phyloP scores from a whole-genome alignment of 805 yeast species.

The Nakazawaea ambrosiae region DNA sequence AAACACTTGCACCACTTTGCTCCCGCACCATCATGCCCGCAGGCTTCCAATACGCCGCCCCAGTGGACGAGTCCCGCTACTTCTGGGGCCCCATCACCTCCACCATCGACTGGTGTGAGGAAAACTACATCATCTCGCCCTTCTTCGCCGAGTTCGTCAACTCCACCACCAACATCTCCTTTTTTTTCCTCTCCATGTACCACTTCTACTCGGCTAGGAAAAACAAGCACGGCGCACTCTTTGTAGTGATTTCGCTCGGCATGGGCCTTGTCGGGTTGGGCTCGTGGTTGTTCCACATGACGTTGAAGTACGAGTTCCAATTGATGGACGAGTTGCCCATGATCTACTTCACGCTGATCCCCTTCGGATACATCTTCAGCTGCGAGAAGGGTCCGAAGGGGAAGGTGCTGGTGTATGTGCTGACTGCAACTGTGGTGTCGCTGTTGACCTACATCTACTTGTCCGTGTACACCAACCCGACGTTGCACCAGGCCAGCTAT shows the following conservation, averaged over 20 bases:
- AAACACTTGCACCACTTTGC: too few relatives aligned
- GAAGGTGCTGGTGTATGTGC: conserved; percentile 12
- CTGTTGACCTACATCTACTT: conserved; percentile 59
- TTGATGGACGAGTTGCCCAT: conserved; percentile 89
- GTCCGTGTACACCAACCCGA: conserved; percentile 57
- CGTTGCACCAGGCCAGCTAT: conserved; percentile 79
- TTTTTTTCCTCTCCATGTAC: conserved; percentile 29
- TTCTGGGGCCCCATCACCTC: conserved; percentile 79
- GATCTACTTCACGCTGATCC: conserved; percentile 93
- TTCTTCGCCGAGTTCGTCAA: conserved; percentile 87
- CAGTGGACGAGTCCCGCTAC: too few relatives aligned
- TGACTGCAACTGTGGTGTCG: conserved; percentile 21
- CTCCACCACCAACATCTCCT: conserved; percentile 70
- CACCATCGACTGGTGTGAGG: conserved; percentile 98
- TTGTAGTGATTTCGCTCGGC: conserved; percentile 62
- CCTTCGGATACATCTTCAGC: conserved; percentile 39
- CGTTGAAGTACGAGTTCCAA: conserved; percentile 79
- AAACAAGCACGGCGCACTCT: conserved; percentile 63
- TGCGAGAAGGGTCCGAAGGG: conserved; percentile 13
- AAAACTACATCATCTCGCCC: conserved; percentile 80
- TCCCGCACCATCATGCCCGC: too few relatives aligned
- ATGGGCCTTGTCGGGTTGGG: conserved; percentile 87
- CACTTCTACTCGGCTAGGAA: conserved; percentile 42
- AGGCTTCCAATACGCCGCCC: too few relatives aligned
- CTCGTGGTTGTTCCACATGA: conserved; percentile 93